Evolutionary conservation across 2,329 filamentous ascomycete genomes (phyloP).

Genomic region (Claviceps quebecensis): DNA sequence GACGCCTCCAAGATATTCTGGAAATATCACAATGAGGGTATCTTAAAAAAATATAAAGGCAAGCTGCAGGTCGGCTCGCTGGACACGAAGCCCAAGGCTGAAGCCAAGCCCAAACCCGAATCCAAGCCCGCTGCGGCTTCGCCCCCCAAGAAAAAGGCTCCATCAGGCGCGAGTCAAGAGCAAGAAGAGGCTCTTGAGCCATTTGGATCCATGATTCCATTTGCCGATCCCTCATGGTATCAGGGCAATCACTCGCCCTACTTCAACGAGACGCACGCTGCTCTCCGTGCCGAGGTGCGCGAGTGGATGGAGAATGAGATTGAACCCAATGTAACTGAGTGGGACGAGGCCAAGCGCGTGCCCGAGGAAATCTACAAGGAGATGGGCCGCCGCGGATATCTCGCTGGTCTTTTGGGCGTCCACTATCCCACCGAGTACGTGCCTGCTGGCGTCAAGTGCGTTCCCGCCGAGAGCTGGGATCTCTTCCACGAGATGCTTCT

Average conservation of each 20-base stretch:
- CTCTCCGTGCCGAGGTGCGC: conserved; percentile 78
- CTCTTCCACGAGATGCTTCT: conserved; percentile 95
- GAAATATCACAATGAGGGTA: conserved; percentile 71
- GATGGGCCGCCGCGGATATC: conserved; percentile 84
- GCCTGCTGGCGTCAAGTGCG: conserved; percentile 53
- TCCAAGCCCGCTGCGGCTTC: conserved; percentile 11
- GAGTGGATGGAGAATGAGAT: conserved; percentile 83
- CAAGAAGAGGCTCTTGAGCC: conserved; percentile 65
- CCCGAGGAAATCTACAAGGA: conserved; percentile 85
- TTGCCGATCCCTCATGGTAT: conserved; percentile 88
- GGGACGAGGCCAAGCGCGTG: conserved; percentile 90
- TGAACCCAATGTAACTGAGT: conserved; percentile 84
- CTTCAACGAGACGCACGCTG: conserved; percentile 87
- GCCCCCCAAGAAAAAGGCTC: conserved; percentile 19
- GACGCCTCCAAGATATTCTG: conserved; percentile 55
- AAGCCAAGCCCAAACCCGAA: conserved; percentile 29
- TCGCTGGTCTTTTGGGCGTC: conserved; percentile 79
- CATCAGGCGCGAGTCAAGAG: conserved; percentile 18
- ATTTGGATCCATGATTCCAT: conserved; percentile 78
- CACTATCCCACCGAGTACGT: conserved; percentile 68
- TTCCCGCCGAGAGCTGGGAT: conserved; percentile 84
- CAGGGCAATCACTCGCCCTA: conserved; percentile 91
- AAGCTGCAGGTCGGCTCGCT: conserved; percentile 75
- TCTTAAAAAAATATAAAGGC: conserved; percentile 73
- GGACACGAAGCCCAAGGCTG: conserved; percentile 67